phyloP scores from a whole-genome alignment of 2,329 filamentous ascomycete genomes.

The Macrophomina tecta region DNA sequence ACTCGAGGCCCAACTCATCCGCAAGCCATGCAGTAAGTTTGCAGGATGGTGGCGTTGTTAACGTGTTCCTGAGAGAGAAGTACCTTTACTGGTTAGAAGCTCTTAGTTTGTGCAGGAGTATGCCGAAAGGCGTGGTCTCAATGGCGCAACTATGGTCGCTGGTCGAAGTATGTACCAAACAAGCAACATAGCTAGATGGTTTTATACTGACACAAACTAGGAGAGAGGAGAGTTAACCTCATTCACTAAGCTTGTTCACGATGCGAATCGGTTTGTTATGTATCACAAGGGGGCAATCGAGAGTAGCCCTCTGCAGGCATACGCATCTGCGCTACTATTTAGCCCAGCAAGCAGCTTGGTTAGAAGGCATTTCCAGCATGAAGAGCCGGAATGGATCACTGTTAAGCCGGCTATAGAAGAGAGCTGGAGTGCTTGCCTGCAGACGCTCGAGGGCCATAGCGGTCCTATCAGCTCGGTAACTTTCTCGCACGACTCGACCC shows the following conservation, averaged over 20 bases:
- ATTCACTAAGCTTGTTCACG: conserved; percentile 27
- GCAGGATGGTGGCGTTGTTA: conserved; percentile 25
- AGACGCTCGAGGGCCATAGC: no score
- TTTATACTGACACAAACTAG: no score
- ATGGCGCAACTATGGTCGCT: conserved; percentile 29
- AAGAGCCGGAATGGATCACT: conserved; percentile 30
- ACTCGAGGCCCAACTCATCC: conserved; percentile 27
- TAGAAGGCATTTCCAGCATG: conserved; percentile 29
- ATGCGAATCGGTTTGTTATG: conserved; percentile 35
- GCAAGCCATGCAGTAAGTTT: conserved; percentile 1
- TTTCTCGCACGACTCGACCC: no score
- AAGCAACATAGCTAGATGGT: no score
- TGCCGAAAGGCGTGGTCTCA: conserved; percentile 30
- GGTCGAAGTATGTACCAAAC: not conserved
- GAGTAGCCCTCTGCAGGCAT: conserved; percentile 35
- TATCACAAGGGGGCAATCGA: conserved; percentile 34
- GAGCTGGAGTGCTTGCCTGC: conserved; percentile 10
- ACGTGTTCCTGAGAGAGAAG: conserved; percentile 27
- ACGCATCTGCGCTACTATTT: conserved; percentile 35
- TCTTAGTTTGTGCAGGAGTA: conserved; percentile 32
- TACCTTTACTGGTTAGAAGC: conserved; percentile 32
- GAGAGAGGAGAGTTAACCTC: no score
- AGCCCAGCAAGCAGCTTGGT: conserved; percentile 31
- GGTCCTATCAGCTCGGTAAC: no score
- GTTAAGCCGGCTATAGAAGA: conserved; percentile 29